Evolutionary conservation across 2,329 filamentous ascomycete genomes (phyloP), one percentile per base, ranked within the genome.

Genomic region (Monilinia fructigena): DNA sequence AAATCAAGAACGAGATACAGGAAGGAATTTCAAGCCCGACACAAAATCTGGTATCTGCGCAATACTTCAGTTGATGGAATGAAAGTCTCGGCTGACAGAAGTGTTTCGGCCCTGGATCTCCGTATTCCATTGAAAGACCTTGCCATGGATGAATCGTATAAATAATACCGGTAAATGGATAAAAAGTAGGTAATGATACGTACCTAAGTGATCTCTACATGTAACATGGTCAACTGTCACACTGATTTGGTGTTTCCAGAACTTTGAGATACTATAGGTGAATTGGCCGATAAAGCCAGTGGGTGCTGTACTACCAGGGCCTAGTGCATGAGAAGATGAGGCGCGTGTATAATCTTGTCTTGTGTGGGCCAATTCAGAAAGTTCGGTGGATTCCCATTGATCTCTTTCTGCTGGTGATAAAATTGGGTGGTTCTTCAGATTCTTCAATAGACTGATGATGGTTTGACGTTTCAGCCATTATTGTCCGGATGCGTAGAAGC

Each of bases 191-290:
- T 65, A 40, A 62, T 35, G 42, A 38, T n/a, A 69, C 79, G 64
- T 79, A 86, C 85, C 84, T 53, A 87, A 72, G 75, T 86, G 83
- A 72, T 87, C 84, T 74, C 84, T 78, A 70, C 81, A 81, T 58
- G 79, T 75, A 38, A 79, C 77, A 68, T 82, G 80, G 18, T 82
- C 80, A 20, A 86, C 83, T 4, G 79, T 77, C 8, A 85, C 74
- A 63, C 77, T 79, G 59, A 86, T 74, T 67, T 86, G 79, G 35
- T 78, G 76, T 52, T 76, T 75, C 83, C 84, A 86, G 68, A 82
- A 81, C 60, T 72, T 78, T 38, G 72, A 71, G 48, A 74, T 35
- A 47, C 52, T 64, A 56, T 71, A 73, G 16, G 55, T 66, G 56
- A 72, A 59, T 63, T 65, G 68, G 66, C 66, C 71, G 16, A 69